phyloP scores from a whole-genome alignment of 2,329 filamentous ascomycete genomes.

The Didymella segeticola region DNA sequence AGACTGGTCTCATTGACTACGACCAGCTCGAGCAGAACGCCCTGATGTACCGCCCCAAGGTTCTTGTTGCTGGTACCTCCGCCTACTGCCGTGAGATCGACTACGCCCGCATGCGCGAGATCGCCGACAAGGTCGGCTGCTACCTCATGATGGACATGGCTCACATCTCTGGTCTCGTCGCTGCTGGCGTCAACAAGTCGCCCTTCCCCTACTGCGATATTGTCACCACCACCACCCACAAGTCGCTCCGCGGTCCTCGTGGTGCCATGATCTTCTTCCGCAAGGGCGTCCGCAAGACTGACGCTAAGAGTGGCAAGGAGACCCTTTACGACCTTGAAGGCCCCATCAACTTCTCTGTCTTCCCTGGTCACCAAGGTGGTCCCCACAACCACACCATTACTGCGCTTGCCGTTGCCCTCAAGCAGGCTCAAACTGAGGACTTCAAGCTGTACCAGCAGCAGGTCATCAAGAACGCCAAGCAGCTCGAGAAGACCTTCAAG shows the following conservation, averaged over 20 bases:
- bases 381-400: slow-evolving; percentile 99
- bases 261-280: slow-evolving; percentile 99
- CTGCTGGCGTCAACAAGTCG: slow-evolving; percentile 87
- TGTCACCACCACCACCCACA: slow-evolving; percentile 97
- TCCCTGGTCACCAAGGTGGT: slow-evolving; percentile 96
- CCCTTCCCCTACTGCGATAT: slow-evolving; percentile 92
- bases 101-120: slow-evolving; percentile 89
- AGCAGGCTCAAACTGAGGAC: slow-evolving; percentile 87
- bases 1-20: slow-evolving; percentile 95
- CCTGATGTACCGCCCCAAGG: slow-evolving; percentile 89
- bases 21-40: slow-evolving; percentile 87
- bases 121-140: slow-evolving; percentile 87
- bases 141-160: slow-evolving; percentile 97
- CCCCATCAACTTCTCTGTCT: slow-evolving; percentile 95
- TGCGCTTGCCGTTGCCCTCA: slow-evolving; percentile 89
- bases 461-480: slow-evolving; percentile 89
- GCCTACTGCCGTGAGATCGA: slow-evolving; percentile 97
- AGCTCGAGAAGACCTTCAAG: slow-evolving; percentile 74
- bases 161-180: slow-evolving; percentile 93
- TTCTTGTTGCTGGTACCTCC: slow-evolving; percentile 92
- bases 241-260: slow-evolving; percentile 91
- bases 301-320: slow-evolving; percentile 85
- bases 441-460: slow-evolving; percentile 93
- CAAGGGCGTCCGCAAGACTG: slow-evolving; percentile 82
- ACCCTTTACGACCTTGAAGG: slow-evolving; percentile 88